Base-by-base conservation (phyloP, 2,329 filamentous ascomycete species). In the Fusarium phyllophilum region DNA sequence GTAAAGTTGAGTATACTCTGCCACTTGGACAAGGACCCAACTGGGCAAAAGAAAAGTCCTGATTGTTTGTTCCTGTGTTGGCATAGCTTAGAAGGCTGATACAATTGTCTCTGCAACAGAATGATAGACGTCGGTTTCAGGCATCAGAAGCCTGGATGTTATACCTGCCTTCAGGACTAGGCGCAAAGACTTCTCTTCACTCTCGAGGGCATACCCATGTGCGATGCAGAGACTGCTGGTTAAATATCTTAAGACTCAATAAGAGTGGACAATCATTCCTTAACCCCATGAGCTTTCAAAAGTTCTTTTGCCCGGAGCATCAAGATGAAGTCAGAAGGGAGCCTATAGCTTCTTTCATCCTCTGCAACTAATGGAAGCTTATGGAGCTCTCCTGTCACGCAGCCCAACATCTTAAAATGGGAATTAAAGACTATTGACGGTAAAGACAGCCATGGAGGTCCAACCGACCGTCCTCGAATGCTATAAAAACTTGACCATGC, bases 241-340 rank as follows among this genome's bases (percentile, higher is more conserved):
- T 5, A 4, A 3, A 2, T 5, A 22, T 6, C 45, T 22, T 5
- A 20, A 22, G 0, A 0, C 6, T 1, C 17, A 12, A 9, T 8
- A 31, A 15, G 45, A 22, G 20, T 20, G 6, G 20, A 4, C 14
- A 31, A 12, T 7, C 10, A 31, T 48, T 11, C 8, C 9, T 31
- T 31, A 9, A 4, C 7, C 4, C 26, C 14, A 4, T 48, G 17
- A 15, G 20, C 0, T 22, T 31, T n/a, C 5, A n/a, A 11, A n/a
- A 33, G 2, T 33, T 33, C 26, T 12, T 13, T 33, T 33, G 4
- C 1, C 22, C 4, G 7, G 29, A 5, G 15, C 4, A 33, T 49
- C 0, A 31, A 17, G 20, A 48, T 9, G 0, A 33, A 18, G 5
- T 33, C 12, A n/a, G 11, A 49, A 7, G 5, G 3, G 29, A 18